A percentile compares a stretch with the other conserved stretches of the same genome.
Evolutionary conservation across 176 grass and related monocot genomes (phyloP).

Genomic region (Triticum monococcum): DNA sequence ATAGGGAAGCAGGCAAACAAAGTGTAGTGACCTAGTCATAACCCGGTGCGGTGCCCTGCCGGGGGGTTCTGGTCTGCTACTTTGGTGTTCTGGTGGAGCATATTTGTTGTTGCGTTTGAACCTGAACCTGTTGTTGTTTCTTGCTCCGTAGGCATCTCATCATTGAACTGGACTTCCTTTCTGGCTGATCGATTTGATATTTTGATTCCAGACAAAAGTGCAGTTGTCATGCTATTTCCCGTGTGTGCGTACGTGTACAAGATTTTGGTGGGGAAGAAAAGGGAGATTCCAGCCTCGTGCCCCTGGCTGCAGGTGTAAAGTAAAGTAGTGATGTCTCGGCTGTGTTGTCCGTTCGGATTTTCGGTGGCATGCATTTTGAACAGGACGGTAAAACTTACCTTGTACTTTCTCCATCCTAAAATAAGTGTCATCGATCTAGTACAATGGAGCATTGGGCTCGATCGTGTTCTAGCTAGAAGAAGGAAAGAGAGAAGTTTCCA

Average conservation of each 20-base stretch:
- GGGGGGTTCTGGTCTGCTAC: neutral
- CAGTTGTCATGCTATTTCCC: neutral
- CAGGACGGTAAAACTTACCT: too few species aligned
- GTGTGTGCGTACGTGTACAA: neutral
- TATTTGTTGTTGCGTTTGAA: neutral
- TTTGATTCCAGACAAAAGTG: slow-evolving; percentile 14
- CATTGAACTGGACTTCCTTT: neutral
- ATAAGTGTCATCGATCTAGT: too few species aligned
- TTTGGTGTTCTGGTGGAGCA: too few species aligned
- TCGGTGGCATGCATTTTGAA: too few species aligned
- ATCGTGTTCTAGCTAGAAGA: too few species aligned
- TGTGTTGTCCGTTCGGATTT: too few species aligned
- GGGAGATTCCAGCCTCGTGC: neutral
- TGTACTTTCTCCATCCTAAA: too few species aligned
- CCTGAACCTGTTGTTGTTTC: neutral
- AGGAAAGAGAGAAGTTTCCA: too few species aligned
- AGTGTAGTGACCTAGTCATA: too few species aligned
- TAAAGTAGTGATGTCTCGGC: too few species aligned
- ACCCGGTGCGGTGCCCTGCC: neutral
- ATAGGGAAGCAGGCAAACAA: too few species aligned
- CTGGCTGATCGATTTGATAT: slow-evolving; percentile 19
- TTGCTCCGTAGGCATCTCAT: slow-evolving; percentile 46
- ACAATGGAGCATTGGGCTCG: too few species aligned
- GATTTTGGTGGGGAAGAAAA: neutral
- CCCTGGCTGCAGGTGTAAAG: neutral